A percentile compares a stretch with the other conserved stretches of the same genome.
Conservation (phyloP, 352 stramenopile species). For the Pythium myriotylum region DNA sequence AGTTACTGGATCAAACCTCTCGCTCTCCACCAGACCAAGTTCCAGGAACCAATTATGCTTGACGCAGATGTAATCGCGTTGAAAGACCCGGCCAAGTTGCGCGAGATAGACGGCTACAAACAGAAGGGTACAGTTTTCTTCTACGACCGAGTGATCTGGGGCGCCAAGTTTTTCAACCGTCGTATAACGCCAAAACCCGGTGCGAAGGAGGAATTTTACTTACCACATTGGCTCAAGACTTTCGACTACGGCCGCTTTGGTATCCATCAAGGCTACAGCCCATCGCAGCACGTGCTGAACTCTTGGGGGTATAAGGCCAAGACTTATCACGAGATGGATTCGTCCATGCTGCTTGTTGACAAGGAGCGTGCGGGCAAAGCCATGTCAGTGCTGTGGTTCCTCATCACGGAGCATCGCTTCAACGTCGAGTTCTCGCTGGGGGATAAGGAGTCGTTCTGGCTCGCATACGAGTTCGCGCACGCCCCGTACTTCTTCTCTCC, state of each 20-base stretch:
- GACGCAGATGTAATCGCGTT: conserved; percentile 59
- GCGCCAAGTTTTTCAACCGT: conserved; percentile 49
- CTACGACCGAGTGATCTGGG: conserved; percentile 65
- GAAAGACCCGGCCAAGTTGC: conserved; percentile 43
- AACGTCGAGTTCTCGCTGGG: conserved; percentile 66
- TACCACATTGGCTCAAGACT: conserved; percentile 51
- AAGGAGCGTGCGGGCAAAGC: conserved; percentile 51
- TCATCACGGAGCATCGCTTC: conserved; percentile 72
- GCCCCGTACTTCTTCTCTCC: conserved; percentile 70
- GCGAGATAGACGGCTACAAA: conserved; percentile 40
- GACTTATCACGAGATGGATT: conserved; percentile 65
- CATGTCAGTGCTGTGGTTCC: conserved; percentile 62
- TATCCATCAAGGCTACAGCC: conserved; percentile 23
- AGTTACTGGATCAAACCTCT: conserved; percentile 44
- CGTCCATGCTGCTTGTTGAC: conserved; percentile 56
- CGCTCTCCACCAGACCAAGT: conserved; percentile 33
- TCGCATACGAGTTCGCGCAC: conserved; percentile 67
- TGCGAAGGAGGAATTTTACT: conserved; percentile 35
- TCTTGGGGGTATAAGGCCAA: conserved; percentile 47
- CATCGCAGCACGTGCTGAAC: conserved; percentile 42
- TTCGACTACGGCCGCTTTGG: conserved; percentile 60
- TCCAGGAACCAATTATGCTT: conserved; percentile 37
- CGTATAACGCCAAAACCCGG: conserved; percentile 20
- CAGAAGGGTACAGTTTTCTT: conserved; percentile 59
- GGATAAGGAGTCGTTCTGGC: conserved; percentile 80